phyloP scores from a whole-genome alignment of 306 rosid genomes.

The Cucurbita ficifolia region DNA sequence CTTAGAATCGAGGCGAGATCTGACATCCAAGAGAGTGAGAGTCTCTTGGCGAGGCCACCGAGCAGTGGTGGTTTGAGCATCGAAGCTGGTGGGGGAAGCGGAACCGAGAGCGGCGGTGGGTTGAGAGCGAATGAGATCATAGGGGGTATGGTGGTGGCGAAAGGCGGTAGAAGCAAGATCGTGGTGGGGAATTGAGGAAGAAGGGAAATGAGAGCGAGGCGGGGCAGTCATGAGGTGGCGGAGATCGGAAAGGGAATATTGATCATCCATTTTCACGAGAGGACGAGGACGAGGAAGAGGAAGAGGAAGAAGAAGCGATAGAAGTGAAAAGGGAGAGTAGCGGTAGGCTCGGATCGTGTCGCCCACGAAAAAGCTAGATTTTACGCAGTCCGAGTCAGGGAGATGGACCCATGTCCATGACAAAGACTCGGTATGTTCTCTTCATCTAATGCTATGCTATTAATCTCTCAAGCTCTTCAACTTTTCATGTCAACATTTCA shows the following conservation, averaged over 20 bases:
- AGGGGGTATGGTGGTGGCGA: not conserved
- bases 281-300: not conserved
- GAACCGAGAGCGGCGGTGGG: constrained; percentile 5
- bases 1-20: constrained; percentile 87
- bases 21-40: constrained; percentile 87
- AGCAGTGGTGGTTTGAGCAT: constrained; percentile 48
- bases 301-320: not conserved
- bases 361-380: constrained; percentile 16
- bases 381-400: constrained; percentile 20
- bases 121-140: constrained; percentile 24
- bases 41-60: constrained; percentile 98
- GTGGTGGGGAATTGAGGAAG: constrained; percentile 4
- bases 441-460: not conserved
- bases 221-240: constrained; percentile 1
- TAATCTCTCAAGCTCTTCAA: not conserved
- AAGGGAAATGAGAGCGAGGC: not conserved
- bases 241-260: constrained; percentile 9
- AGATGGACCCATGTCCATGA: constrained; percentile 63
- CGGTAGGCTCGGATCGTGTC: constrained; percentile 20
- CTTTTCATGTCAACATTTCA: not conserved
- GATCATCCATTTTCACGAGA: constrained; percentile 11
- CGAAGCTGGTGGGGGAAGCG: constrained; percentile 45
- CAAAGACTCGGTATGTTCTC: constrained; percentile 10
- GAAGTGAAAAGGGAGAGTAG: not conserved
- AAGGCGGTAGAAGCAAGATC: not conserved